Conservation (phyloP, 2,329 filamentous ascomycete genomes). For the Aspergillus spinulosporus region DNA sequence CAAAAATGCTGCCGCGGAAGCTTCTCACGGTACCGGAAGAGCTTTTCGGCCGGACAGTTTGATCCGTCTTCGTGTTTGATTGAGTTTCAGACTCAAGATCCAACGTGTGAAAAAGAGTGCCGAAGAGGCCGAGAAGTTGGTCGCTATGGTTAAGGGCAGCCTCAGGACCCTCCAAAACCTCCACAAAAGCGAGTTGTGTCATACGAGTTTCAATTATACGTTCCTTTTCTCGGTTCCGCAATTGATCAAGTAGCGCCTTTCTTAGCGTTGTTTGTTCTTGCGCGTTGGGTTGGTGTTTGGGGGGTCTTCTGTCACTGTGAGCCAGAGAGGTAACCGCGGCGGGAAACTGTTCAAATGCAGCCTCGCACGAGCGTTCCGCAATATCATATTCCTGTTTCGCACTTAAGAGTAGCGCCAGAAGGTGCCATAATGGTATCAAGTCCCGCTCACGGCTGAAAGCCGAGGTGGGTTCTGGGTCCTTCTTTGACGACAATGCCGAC, state of each 20-base stretch:
- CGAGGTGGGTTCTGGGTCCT: slow-evolving; percentile 26
- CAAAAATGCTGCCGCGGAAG: slow-evolving; percentile 75
- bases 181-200: slow-evolving; percentile 82
- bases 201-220: slow-evolving; percentile 91
- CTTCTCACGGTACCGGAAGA: slow-evolving; percentile 70
- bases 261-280: slow-evolving; percentile 24
- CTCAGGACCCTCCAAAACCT: slow-evolving; percentile 78
- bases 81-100: slow-evolving; percentile 38
- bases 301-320: slow-evolving; percentile 50
- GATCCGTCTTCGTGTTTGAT: slow-evolving; percentile 26
- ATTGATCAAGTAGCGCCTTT: slow-evolving; percentile 68
- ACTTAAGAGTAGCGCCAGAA: slow-evolving; percentile 81
- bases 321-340: slow-evolving; percentile 71
- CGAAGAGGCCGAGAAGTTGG: slow-evolving; percentile 79
- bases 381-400: slow-evolving; percentile 81
- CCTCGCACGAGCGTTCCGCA: slow-evolving; percentile 80
- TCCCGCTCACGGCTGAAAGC: slow-evolving; percentile 44
- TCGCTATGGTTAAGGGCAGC: slow-evolving; percentile 85
- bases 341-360: slow-evolving; percentile 86
- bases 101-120: slow-evolving; percentile 72
- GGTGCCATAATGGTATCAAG: slow-evolving; percentile 84
- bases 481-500: slow-evolving; percentile 65
- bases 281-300: slow-evolving; percentile 27
- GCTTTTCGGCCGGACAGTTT: slow-evolving; percentile 64
- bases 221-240: slow-evolving; percentile 82